A percentile compares a stretch with the other conserved stretches of the same genome.
phyloP scores from a whole-genome alignment of 805 yeast genomes.

The Scheffersomyces amazonensis region DNA sequence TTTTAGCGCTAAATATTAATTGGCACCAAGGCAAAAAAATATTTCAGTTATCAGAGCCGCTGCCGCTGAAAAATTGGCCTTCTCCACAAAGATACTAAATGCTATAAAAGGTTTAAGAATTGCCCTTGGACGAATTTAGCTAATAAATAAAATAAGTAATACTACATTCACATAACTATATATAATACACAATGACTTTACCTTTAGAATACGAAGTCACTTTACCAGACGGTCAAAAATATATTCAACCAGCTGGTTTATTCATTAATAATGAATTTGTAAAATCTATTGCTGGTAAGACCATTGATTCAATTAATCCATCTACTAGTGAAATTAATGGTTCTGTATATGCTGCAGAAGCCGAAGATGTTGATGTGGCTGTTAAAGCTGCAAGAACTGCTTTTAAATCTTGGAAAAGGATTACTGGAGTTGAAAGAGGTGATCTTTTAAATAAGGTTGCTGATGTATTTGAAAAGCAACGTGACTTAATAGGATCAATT shows the following conservation, averaged over 20 bases:
- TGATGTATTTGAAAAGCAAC: constrained; percentile 28
- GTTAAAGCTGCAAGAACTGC: constrained; percentile 38
- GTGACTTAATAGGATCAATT: constrained; percentile 32
- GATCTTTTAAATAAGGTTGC: constrained; percentile 35
- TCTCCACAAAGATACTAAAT: no score
- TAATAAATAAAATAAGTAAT: no score
- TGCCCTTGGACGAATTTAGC: no score
- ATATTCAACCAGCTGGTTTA: constrained; percentile 59
- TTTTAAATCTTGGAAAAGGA: constrained; percentile 45
- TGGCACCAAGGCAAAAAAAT: no score
- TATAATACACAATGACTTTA: constrained; percentile 15
- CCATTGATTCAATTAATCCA: constrained; percentile 42
- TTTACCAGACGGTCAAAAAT: constrained; percentile 49
- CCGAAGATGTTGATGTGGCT: constrained; percentile 41
- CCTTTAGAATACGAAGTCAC: constrained; percentile 38
- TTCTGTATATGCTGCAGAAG: constrained; percentile 38
- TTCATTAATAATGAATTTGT: constrained; percentile 48
- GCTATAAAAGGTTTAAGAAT: no score
- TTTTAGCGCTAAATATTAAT: no score
- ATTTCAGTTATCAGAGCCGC: no score
- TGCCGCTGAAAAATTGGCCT: no score
- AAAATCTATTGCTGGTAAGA: constrained; percentile 28
- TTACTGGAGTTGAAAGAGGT: constrained; percentile 42
- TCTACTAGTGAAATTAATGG: constrained; percentile 43
- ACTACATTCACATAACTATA: no score